A percentile compares a stretch with the other conserved stretches of the same genome.
Evolutionary conservation across 75 land plant species (phyloP).

Genomic region (Selaginella tamariscina): DNA sequence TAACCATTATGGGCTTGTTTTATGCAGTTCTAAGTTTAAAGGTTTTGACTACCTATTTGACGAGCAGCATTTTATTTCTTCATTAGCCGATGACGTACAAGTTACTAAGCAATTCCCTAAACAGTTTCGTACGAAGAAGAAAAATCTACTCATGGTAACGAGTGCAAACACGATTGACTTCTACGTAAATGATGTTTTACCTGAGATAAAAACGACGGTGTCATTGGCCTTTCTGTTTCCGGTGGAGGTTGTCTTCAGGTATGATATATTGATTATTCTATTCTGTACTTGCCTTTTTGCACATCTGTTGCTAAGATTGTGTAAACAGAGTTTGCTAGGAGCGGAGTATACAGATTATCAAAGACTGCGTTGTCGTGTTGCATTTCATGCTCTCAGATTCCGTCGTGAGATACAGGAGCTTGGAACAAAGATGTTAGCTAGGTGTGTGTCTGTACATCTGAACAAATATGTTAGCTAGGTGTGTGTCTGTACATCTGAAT

Average conservation of each 20-base stretch:
- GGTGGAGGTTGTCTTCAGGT: slow-evolving; percentile 91
- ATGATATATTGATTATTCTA: neutral
- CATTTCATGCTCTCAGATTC: slow-evolving; percentile 81
- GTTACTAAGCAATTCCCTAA: slow-evolving; percentile 61
- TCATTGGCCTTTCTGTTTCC: slow-evolving; percentile 43
- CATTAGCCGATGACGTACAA: slow-evolving; percentile 49
- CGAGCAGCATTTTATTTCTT: slow-evolving; percentile 62
- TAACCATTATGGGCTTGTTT: neutral
- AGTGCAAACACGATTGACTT: slow-evolving; percentile 37
- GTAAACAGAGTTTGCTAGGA: slow-evolving; percentile 49
- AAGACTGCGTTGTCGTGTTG: slow-evolving; percentile 83
- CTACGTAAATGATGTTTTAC: slow-evolving; percentile 48
- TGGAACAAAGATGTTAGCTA: slow-evolving; percentile 50
- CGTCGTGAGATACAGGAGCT: slow-evolving; percentile 56
- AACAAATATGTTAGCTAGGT: slow-evolving; percentile 88
- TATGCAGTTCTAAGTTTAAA: slow-evolving; percentile 59
- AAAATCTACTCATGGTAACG: slow-evolving; percentile 32
- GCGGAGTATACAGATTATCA: slow-evolving; percentile 54
- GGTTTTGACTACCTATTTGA: slow-evolving; percentile 71
- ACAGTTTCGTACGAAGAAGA: slow-evolving; percentile 33
- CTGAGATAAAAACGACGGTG: slow-evolving; percentile 43
- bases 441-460: no score
- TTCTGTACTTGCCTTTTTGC: neutral
- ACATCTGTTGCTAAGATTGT: neutral
- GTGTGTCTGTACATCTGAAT: no score